Evolutionary conservation across 2,329 filamentous ascomycete species (phyloP), one percentile per base, ranked within the genome.

Genomic region (Fusarium verticillioides): DNA sequence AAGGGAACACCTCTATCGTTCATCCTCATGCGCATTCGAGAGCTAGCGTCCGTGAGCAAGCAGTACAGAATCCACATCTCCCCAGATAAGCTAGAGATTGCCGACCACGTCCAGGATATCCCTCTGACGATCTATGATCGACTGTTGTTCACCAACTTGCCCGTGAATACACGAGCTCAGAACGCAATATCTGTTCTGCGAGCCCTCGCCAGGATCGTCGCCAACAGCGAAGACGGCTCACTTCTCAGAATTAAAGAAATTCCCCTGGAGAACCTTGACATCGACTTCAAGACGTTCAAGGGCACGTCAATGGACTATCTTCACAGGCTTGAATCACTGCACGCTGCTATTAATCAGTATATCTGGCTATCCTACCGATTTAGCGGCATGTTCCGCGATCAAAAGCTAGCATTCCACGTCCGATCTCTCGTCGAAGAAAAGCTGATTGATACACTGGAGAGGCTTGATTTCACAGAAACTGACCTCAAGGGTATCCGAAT

Each of bases 281-380:
- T 92, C 2, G 87, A 92, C 52, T 66, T 84, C 32, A 74, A 81
- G 5, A 70, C 81, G 12, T 81, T 77, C 32, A 77, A 83, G 2
- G 80, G 82, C 1, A 80, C 80, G 2, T 80, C 82, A 19, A 83
- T 87, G 60, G 80, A 84, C 0, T 94, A 94, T 74, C 86, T 99
- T 16, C 84, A 85, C 61, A 83, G 86, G 13, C 85, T 98, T 26
- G 96, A 99, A 81, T 81, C 84, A 7, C 86, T 99, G 21, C 96
- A 99, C 83, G 93, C 94, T 77, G 87, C 90, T 34, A 85, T 99
- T 42, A 94, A 96, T 49, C 84, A 95, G 52, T 99, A 98, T 79
- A 87, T 97, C 4, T 99, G 96, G 96, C 86, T 99, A 21, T 96
- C 93, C 76, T 98, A 96, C 82, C 92, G 96, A 11, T 97, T 96